These are phyloP conservation scores for Aspergillus sp. DNA, from an alignment of 2,329 filamentous ascomycete genomes.

Conservation along the genomic window DNA sequence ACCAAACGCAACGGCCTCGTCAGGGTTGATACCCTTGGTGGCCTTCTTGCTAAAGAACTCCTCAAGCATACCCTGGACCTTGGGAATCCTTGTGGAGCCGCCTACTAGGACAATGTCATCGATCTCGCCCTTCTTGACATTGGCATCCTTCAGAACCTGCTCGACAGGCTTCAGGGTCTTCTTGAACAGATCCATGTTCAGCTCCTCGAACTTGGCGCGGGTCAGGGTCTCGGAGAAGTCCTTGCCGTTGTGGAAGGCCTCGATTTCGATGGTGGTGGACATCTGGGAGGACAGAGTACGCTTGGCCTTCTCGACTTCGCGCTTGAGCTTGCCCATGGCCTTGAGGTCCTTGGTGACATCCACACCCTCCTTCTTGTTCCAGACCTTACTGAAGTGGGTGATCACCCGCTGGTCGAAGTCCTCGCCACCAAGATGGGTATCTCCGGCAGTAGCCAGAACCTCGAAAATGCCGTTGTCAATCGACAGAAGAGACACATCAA, in stretches of 20 bases:
- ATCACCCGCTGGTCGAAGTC: constrained; percentile 98
- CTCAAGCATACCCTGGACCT: constrained; percentile 89
- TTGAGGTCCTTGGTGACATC: constrained; percentile 91
- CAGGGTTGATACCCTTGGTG: constrained; percentile 98
- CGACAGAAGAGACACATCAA: constrained; percentile 86
- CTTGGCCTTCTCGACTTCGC: constrained; percentile 99
- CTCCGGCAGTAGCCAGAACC: constrained; percentile 88
- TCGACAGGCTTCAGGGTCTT: constrained; percentile 98
- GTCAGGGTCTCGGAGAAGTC: constrained; percentile 98
- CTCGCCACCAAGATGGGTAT: constrained; percentile 95
- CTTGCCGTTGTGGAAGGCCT: constrained; percentile 91
- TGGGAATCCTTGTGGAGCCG: constrained; percentile 98
- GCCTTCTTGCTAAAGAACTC: constrained; percentile 98
- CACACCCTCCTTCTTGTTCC: constrained; percentile 96
- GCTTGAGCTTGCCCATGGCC: constrained; percentile 99
- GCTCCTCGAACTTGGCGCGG: constrained; percentile 97
- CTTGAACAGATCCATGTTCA: constrained; percentile 99
- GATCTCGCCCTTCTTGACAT: constrained; percentile 90
- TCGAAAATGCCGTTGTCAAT: constrained; percentile 91
- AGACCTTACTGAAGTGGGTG: constrained; percentile 89
- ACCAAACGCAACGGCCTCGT: constrained; percentile 97
- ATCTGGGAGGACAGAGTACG: constrained; percentile 90
- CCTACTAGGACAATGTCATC: constrained; percentile 96
- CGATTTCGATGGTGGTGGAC: constrained; percentile 90
- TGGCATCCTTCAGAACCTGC: constrained; percentile 96